These are phyloP conservation scores for Russula brevipes DNA, from an alignment of 768 basidiomycete genomes.

Conservation along the genomic window DNA sequence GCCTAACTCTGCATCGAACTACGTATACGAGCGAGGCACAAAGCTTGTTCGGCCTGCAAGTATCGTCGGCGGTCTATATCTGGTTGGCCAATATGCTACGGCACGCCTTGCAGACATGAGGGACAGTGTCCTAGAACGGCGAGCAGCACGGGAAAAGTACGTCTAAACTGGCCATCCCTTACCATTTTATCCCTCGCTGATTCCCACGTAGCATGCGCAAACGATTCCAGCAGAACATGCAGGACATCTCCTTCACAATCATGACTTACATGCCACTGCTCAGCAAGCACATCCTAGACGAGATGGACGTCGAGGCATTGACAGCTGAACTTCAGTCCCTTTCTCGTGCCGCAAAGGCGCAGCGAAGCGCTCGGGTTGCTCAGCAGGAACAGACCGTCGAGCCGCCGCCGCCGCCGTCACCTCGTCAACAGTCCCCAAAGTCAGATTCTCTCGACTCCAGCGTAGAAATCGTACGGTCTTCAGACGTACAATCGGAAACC, in stretches of 20 bases:
- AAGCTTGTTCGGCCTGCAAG: constrained; percentile 46
- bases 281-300: constrained; percentile 55
- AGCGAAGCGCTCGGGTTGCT: constrained; percentile 17
- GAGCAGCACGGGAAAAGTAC: constrained; percentile 63
- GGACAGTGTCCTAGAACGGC: constrained; percentile 53
- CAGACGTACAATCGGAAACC: constrained; percentile 42
- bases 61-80: constrained; percentile 57
- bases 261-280: constrained; percentile 67
- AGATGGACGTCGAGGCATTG: constrained; percentile 72
- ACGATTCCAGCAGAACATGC: constrained; percentile 71
- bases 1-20: constrained; percentile 43
- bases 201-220: constrained; percentile 49
- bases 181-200: background rate
- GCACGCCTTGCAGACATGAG: constrained; percentile 63
- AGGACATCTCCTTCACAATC: constrained; percentile 71
- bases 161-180: constrained; percentile 29
- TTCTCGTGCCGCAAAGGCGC: constrained; percentile 34
- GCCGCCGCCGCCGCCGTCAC: background rate
- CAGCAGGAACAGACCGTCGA: constrained; percentile 10
- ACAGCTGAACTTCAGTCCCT: constrained; percentile 51
- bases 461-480: constrained; percentile 32
- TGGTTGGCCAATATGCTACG: constrained; percentile 54
- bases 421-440: constrained; percentile 16
- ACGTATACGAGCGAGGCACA: constrained; percentile 45
- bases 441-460: constrained; percentile 35